phyloP scores from a whole-genome alignment of 2,329 filamentous ascomycete genomes.

The Fusarium veterinarium region DNA sequence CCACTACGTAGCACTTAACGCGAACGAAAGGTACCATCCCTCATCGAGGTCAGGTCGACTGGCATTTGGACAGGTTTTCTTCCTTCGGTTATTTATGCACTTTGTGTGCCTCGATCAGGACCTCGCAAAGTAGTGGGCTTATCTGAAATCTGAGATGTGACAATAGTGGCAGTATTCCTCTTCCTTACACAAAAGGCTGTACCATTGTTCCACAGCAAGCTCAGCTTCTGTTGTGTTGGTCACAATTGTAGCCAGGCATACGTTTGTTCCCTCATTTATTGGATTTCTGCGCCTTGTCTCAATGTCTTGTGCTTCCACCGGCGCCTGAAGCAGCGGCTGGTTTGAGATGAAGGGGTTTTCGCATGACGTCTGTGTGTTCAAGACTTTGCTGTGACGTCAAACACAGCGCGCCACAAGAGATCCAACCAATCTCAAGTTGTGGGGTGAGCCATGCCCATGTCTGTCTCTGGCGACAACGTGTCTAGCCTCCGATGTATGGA shows the following conservation, averaged over 20 bases:
- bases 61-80: not conserved
- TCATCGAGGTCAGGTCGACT: not conserved
- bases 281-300: slow-evolving; percentile 19
- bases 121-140: slow-evolving; percentile 7
- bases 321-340: slow-evolving; percentile 39
- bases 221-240: slow-evolving; percentile 24
- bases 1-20: slow-evolving; percentile 14
- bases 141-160: not conserved
- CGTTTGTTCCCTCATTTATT: slow-evolving; percentile 3
- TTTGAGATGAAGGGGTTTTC: slow-evolving; percentile 31
- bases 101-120: not conserved
- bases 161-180: not conserved
- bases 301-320: slow-evolving; percentile 26
- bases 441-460: slow-evolving; percentile 24
- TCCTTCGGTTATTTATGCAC: not conserved
- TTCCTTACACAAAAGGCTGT: not conserved
- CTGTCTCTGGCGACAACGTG: slow-evolving; percentile 44
- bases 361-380: slow-evolving; percentile 43
- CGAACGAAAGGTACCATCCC: not conserved
- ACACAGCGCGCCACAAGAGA: slow-evolving; percentile 44
- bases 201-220: slow-evolving; percentile 9
- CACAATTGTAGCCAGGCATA: not conserved
- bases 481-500: slow-evolving; percentile 21
- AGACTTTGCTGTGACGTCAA: slow-evolving; percentile 43
- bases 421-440: slow-evolving; percentile 47